Evolutionary conservation across 2,329 filamentous ascomycete species (phyloP), one percentile per base, ranked within the genome.

Genomic region (Sarocladium brachiariae): DNA sequence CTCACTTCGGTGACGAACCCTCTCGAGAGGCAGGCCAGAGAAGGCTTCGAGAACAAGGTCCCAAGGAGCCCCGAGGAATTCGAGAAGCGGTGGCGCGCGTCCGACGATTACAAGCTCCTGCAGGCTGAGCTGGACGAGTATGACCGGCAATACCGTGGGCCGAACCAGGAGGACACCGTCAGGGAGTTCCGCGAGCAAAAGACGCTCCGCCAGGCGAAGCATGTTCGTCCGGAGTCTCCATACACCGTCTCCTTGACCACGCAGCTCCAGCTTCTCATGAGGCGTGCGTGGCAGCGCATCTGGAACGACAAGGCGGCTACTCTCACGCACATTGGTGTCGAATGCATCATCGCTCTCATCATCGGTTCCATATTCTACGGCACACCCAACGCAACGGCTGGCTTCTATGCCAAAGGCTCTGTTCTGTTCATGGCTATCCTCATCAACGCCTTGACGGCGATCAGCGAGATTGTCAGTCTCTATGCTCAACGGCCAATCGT

Each of bases 1-100:
- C 67, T 88, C 10, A 88, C 84, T 0, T 81, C 80, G 0, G 70
- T 88, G 23, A 87, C 84, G 0, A 84, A 83, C 57, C 80, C 82
- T 0, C 62, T 67, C 0, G 84, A 87, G 63, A 74, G 84, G 25
- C 67, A 69, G 41, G 65, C 76, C 0, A 70, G 72, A 1, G 58
- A 72, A 6, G 84, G 84, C 0, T 83, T 77, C 65, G 81, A 87
- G 57, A 65, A 71, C 51, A 70, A 69, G 45, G 80, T 84, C 0
- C 86, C 86, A 1, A 74, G 83, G 2, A 88, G 84, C 0, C 74
- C 86, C 0, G 83, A 87, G 41, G 86, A 88, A 1, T 89, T 89
- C 57, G 84, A 75, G 54, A 51, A 54, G 1, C 67, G 66, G 49
- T 76, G 74, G 74, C 63, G 62, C 18, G 58, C 69, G 21, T 79